These are phyloP conservation scores for Ceratocystis destructans DNA, from an alignment of 2,329 filamentous ascomycete genomes.

Conservation along the genomic window DNA sequence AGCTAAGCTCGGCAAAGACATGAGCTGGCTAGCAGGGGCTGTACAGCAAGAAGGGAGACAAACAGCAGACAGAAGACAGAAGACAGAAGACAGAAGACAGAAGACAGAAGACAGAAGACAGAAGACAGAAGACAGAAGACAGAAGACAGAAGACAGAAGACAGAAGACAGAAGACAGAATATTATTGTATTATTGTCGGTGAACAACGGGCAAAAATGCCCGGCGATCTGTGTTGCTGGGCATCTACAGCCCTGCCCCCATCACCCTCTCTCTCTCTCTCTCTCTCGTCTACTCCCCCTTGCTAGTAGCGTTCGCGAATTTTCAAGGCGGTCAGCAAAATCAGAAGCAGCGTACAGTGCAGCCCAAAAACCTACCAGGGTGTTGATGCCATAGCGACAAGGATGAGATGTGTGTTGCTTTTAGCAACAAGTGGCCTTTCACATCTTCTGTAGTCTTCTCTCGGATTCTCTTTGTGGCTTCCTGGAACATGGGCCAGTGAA, in stretches of 20 bases:
- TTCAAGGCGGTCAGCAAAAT: neutral
- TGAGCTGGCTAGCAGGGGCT: neutral
- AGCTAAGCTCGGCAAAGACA: neutral
- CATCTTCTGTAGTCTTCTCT: neutral
- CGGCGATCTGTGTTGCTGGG: neutral
- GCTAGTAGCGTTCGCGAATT: neutral
- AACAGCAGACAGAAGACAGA: neutral
- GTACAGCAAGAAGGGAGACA: neutral
- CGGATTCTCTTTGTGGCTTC: neutral
- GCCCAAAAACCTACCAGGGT: neutral
- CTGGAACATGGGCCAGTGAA: neutral
- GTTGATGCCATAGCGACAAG: neutral
- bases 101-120: neutral
- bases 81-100: neutral
- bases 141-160: neutral
- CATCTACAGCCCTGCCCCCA: neutral
- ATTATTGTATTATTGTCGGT: neutral
- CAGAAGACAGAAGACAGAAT: neutral
- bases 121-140: neutral
- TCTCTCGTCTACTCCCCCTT: neutral
- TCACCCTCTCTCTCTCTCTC: too few relatives aligned
- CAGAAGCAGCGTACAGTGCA: neutral
- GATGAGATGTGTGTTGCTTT: neutral
- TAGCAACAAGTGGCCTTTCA: constrained; percentile 2
- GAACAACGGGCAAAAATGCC: neutral